These are phyloP conservation scores for Claviceps digitariae DNA, from an alignment of 2,329 filamentous ascomycete genomes.

Conservation along the genomic window DNA sequence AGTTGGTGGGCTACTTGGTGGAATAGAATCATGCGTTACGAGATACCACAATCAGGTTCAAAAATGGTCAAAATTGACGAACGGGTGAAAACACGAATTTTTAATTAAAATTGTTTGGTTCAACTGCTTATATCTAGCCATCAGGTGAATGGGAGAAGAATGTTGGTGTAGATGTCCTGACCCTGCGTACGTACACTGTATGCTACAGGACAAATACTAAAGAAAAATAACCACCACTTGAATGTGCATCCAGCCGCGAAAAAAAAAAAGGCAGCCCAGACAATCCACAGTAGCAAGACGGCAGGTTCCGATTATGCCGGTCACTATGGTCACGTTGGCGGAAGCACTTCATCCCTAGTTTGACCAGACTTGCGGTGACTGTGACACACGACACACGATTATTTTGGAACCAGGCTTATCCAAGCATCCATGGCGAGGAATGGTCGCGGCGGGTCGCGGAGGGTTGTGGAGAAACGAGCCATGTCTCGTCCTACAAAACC, in stretches of 20 bases:
- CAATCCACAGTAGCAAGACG: neutral
- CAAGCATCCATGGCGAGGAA: neutral
- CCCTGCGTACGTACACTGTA: too few species aligned
- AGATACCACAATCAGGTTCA: constrained; percentile 5
- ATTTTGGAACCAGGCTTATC: neutral
- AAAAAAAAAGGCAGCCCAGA: neutral
- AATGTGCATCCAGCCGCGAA: neutral
- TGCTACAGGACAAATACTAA: neutral
- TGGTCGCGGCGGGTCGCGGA: neutral
- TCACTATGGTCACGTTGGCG: neutral
- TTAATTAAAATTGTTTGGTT: neutral
- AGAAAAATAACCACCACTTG: neutral
- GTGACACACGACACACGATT: neutral
- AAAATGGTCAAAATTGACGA: neutral
- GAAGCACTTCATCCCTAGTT: neutral
- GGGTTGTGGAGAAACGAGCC: neutral
- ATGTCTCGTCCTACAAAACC: neutral
- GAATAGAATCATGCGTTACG: constrained; percentile 4
- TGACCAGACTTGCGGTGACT: constrained; percentile 2
- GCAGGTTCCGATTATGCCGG: neutral
- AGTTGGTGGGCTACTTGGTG: neutral
- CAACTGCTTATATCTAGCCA: neutral
- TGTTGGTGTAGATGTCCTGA: neutral
- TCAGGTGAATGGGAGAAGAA: too few species aligned
- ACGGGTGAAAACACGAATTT: neutral